Base-by-base conservation (phyloP, 2,329 filamentous ascomycete genomes). In the Cytospora schulzeri region DNA sequence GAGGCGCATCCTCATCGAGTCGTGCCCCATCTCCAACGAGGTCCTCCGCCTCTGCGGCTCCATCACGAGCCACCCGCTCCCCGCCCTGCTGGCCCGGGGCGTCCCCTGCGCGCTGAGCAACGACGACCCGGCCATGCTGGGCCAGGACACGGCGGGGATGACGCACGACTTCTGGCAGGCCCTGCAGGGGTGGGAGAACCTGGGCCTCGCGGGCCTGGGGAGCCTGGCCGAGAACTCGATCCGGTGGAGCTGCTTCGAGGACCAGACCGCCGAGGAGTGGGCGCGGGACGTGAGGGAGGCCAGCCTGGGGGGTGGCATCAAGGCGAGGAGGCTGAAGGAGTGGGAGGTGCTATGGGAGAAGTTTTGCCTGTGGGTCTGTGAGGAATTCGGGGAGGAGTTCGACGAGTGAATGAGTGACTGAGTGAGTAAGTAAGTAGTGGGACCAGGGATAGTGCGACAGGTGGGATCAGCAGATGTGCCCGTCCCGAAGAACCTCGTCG, bases 81-180 rank as follows among this genome's bases (percentile, higher is more conserved):
- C 93, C 0, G 91, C 92, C 0, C 83, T 98, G 0, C 81, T 98
- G 4, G 89, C 94, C 0, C 87, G 93, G 52, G 94, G 94, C 29
- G 92, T 98, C 1, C 76, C 91, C 6, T 94, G 93, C 71, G 87
- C 89, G 14, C 84, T 99, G 12, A 92, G 89, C 79, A 97, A 97
- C 73, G 94, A 97, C 73, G 93, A 97, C 73, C 93, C 93, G 1
- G 91, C 91, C 1, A 92, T 97, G 72, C 82, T 97, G 7, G 93
- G 93, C 11, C 91, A 96, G 71, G 91, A 91, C 64, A 86, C 84
- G 8, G 90, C 88, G 29, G 92, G 92, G 45, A 88, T 95, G 83
- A 94, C 91, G 1, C 91, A 96, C 76, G 93, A 97, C 77, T 97
- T 96, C 76, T 97, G 92, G 92, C 92, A 96, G 76, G 90, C 91